Percentiles rank a stretch among this genome's conserved stretches.
Conservation (phyloP, 305 asterid genomes). For the Rubia balearica region DNA sequence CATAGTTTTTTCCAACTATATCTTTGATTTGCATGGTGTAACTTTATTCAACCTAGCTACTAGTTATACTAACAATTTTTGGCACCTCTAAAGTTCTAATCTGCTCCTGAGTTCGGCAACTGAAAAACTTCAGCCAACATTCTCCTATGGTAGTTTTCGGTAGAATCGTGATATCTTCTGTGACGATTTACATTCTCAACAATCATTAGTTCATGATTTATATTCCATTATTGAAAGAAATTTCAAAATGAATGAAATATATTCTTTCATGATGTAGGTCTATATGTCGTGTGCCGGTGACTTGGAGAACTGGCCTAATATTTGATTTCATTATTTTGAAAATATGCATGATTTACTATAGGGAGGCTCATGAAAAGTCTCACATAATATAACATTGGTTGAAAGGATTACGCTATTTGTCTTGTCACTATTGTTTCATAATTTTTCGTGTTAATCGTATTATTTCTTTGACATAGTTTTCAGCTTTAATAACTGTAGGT, state of each 20-base stretch:
- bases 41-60: no score
- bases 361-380: background rate
- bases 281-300: no score
- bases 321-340: background rate
- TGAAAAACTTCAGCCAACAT: no score
- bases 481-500: conserved; percentile 37
- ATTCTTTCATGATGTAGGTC: background rate
- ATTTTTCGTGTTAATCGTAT: background rate
- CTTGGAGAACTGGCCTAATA: background rate
- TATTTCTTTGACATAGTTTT: background rate
- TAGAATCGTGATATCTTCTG: background rate
- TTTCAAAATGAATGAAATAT: background rate
- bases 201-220: background rate
- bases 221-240: background rate
- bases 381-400: background rate
- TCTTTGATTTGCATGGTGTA: no score
- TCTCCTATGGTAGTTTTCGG: background rate
- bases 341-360: background rate
- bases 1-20: no score
- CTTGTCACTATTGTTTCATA: background rate
- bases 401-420: background rate
- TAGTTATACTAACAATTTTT: no score
- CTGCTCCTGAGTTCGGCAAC: no score
- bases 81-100: no score
- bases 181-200: background rate